Percentiles rank a stretch among this genome's conserved stretches.
Evolutionary conservation across 2,329 filamentous ascomycete species (phyloP).

Genomic region (Achaetomium macrosporum): DNA sequence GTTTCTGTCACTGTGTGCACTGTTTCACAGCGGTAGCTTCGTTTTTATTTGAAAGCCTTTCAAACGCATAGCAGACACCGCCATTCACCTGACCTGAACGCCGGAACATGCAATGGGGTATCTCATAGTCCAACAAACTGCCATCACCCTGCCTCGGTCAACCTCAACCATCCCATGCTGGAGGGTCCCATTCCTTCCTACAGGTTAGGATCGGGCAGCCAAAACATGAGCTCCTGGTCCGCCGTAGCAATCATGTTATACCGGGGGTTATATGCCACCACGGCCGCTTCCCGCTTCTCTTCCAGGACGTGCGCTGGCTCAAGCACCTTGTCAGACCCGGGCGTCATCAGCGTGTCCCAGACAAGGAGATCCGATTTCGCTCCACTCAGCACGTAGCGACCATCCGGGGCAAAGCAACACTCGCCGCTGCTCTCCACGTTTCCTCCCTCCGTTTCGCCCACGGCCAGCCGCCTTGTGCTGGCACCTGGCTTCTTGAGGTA

Average conservation of each 20-base stretch:
- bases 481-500: conserved; percentile 59
- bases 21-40: too few species aligned
- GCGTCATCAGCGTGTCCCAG: conserved; percentile 69
- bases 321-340: conserved; percentile 52
- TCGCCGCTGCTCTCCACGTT: conserved; percentile 62
- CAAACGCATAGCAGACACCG: background rate
- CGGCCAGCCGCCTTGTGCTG: conserved; percentile 46
- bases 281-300: conserved; percentile 61
- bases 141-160: background rate
- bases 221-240: conserved; percentile 76
- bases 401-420: conserved; percentile 84
- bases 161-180: background rate
- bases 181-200: conserved; percentile 25
- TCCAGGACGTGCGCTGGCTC: conserved; percentile 60
- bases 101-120: conserved; percentile 17
- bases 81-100: conserved; percentile 2
- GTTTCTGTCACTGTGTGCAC: too few species aligned
- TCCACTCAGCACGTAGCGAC: conserved; percentile 82
- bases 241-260: conserved; percentile 90
- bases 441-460: conserved; percentile 43
- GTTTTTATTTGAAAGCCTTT: background rate
- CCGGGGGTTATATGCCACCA: conserved; percentile 83
- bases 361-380: conserved; percentile 67
- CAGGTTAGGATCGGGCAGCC: conserved; percentile 63
- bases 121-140: conserved; percentile 8